Conservation (phyloP, 1,284 basidiomycete species). For the Apiotrichum sp. region DNA sequence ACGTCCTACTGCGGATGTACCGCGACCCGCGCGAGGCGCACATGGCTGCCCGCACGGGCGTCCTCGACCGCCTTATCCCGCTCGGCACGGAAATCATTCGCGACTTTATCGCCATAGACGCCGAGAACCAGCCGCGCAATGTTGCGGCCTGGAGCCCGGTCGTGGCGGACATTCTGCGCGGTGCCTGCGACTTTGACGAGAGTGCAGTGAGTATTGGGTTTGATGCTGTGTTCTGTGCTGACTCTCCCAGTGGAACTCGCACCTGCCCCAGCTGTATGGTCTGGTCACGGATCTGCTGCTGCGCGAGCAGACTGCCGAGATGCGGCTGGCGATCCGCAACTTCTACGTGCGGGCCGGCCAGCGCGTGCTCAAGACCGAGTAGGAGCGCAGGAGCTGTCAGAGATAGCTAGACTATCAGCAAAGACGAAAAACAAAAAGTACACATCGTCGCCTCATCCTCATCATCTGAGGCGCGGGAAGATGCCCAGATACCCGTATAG, state of each 20-base stretch:
- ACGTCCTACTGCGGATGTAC: conserved; percentile 89
- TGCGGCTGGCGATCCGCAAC: conserved; percentile 66
- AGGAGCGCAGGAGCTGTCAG: too few relatives aligned
- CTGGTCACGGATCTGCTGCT: conserved; percentile 72
- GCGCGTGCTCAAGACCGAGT: not conserved
- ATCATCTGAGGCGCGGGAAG: too few relatives aligned
- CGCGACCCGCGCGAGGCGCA: conserved; percentile 82
- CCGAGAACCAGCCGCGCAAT: conserved; percentile 90
- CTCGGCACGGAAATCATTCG: conserved; percentile 84
- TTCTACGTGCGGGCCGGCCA: conserved; percentile 57
- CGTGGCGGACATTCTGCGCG: conserved; percentile 84
- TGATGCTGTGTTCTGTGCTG: not conserved
- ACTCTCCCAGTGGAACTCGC: conserved; percentile 64
- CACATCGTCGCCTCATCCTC: too few relatives aligned
- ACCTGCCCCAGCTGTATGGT: conserved; percentile 80
- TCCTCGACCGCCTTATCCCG: conserved; percentile 85
- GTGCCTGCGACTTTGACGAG: conserved; percentile 82
- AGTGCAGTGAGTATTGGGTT: conserved; percentile 60
- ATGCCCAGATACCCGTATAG: too few relatives aligned
- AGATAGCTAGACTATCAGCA: too few relatives aligned
- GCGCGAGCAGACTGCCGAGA: conserved; percentile 71
- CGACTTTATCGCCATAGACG: conserved; percentile 83
- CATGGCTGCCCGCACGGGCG: conserved; percentile 69
- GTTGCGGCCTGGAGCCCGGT: conserved; percentile 98
- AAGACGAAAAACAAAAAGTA: too few relatives aligned